Evolutionary conservation across 148 eudicot species (phyloP).

Genomic region (Arctostaphylos glauca): DNA sequence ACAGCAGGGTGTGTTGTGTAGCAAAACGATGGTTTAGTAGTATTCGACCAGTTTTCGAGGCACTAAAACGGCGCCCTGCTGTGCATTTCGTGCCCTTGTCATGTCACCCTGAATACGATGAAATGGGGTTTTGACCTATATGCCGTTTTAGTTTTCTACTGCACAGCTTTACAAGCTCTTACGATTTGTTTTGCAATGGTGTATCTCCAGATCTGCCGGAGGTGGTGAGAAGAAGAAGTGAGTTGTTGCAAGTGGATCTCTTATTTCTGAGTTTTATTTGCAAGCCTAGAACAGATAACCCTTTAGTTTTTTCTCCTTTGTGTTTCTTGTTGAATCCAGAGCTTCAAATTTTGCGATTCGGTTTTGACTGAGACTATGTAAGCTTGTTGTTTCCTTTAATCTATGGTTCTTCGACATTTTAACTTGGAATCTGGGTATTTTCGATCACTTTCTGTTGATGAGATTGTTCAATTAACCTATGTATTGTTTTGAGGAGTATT

Average conservation of each 20-base stretch:
- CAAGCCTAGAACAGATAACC: neutral
- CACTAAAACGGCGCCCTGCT: no score
- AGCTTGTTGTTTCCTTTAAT: neutral
- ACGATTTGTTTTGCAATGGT: conserved; percentile 7
- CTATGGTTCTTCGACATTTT: neutral
- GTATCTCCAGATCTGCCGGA: conserved; percentile 24
- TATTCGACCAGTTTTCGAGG: no score
- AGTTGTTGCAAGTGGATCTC: conserved; percentile 5
- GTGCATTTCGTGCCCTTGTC: no score
- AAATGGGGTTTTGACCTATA: neutral
- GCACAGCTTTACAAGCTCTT: neutral
- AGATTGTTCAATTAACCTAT: neutral
- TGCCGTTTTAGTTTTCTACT: neutral
- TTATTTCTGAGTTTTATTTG: neutral
- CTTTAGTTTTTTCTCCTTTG: neutral
- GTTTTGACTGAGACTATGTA: neutral
- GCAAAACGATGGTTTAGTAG: no score
- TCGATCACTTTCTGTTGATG: neutral
- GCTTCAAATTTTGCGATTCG: neutral
- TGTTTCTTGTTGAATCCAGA: conserved; percentile 7
- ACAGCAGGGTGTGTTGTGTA: no score
- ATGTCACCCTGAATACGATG: neutral
- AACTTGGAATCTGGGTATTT: neutral
- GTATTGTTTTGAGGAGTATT: neutral
- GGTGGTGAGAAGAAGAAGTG: conserved; percentile 35